phyloP scores from a whole-genome alignment of 2,329 filamentous ascomycete species.

The Ceratocystis destructans region DNA sequence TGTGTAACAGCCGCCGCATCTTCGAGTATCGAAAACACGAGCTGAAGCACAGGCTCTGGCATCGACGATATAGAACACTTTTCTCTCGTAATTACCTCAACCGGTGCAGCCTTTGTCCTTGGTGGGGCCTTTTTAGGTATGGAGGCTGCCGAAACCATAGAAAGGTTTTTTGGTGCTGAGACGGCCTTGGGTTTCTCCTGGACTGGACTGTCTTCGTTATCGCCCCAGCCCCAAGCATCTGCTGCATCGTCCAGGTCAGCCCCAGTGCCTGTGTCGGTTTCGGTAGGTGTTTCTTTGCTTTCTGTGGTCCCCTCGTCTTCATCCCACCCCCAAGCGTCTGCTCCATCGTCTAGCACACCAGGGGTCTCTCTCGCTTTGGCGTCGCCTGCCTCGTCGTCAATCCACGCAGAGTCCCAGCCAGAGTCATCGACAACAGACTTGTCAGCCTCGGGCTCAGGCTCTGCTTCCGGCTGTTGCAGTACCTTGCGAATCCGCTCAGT shows the following conservation, averaged over 20 bases:
- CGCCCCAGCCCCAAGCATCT: slow-evolving; percentile 81
- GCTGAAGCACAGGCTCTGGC: slow-evolving; percentile 60
- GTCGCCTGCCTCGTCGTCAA: slow-evolving; percentile 39
- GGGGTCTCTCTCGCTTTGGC: slow-evolving; percentile 22
- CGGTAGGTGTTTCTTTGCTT: slow-evolving; percentile 18
- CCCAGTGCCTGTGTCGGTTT: slow-evolving; percentile 12
- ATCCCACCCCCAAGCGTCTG: slow-evolving; percentile 76
- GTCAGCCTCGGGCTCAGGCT: slow-evolving; percentile 25
- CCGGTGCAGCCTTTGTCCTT: slow-evolving; percentile 27
- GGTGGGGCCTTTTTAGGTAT: slow-evolving; percentile 8
- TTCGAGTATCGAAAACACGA: slow-evolving; percentile 47
- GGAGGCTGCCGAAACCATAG: slow-evolving; percentile 21
- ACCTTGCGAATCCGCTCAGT: slow-evolving; percentile 81
- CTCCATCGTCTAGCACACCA: slow-evolving; percentile 30
- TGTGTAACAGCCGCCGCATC: slow-evolving; percentile 48
- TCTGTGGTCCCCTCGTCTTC: slow-evolving; percentile 42
- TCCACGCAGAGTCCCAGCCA: slow-evolving; percentile 74
- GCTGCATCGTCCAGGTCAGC: slow-evolving; percentile 35
- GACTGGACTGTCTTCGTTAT: slow-evolving; percentile 37
- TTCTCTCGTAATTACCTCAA: slow-evolving; percentile 68
- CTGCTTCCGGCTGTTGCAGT: slow-evolving; percentile 50
- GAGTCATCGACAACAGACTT: slow-evolving; percentile 31
- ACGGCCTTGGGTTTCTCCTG: background rate
- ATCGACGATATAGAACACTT: slow-evolving; percentile 80
- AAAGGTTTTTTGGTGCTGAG: slow-evolving; percentile 2